A percentile compares a stretch with the other conserved stretches of the same genome.
Evolutionary conservation across 202 grass and related monocot species (phyloP).

Genomic region (Alloteropsis angusta): DNA sequence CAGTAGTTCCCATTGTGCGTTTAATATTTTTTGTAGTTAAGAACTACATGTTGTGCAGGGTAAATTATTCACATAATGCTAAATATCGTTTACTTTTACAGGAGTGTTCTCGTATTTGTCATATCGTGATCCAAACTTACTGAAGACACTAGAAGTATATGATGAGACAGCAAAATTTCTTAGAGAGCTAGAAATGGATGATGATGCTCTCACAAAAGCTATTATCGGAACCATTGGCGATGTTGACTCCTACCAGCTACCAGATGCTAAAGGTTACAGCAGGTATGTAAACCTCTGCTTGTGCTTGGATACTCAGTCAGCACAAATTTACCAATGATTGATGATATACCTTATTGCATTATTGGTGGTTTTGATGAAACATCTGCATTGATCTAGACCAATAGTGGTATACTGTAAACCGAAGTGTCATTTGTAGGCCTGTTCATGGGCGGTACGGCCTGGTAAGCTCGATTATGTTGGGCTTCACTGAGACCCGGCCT

Average conservation of each 20-base stretch:
- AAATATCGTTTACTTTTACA: slow-evolving; percentile 36
- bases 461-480: neutral
- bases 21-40: neutral
- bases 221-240: slow-evolving; percentile 99
- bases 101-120: slow-evolving; percentile 98
- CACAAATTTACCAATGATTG: neutral
- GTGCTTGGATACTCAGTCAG: neutral
- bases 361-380: slow-evolving; percentile 13
- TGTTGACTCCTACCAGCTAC: slow-evolving; percentile 87
- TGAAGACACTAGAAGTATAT: slow-evolving; percentile 93
- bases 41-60: neutral
- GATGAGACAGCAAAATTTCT: slow-evolving; percentile 89
- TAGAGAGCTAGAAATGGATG: slow-evolving; percentile 72
- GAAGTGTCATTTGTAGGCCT: neutral
- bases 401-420: neutral
- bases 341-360: neutral
- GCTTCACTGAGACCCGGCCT: neutral
- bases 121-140: slow-evolving; percentile 93
- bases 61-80: slow-evolving; percentile 17
- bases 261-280: slow-evolving; percentile 99
- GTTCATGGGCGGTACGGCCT: neutral
- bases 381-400: neutral
- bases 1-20: neutral
- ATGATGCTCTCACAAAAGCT: slow-evolving; percentile 82
- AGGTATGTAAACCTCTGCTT: slow-evolving; percentile 46